These are phyloP conservation scores for Termitomyces sp. DNA, from an alignment of 768 basidiomycete genomes.

Conservation along the genomic window DNA sequence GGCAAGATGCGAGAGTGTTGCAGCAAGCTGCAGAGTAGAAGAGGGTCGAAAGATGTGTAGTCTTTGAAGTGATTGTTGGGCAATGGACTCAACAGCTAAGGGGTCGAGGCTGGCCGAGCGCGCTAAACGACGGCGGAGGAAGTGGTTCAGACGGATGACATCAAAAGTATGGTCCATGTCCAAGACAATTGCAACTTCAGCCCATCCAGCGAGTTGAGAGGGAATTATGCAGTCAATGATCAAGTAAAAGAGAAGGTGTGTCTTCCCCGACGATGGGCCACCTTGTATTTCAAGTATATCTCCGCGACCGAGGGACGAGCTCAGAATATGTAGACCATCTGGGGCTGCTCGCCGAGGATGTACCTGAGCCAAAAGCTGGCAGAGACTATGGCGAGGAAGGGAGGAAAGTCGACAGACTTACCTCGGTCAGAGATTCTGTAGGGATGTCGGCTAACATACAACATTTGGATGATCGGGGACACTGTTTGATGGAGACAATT, in stretches of 20 bases:
- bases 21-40: constrained; percentile 64
- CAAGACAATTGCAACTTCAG: constrained; percentile 58
- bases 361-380: constrained; percentile 7
- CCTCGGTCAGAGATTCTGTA: constrained; percentile 33
- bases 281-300: constrained; percentile 78
- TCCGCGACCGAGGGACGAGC: constrained; percentile 29
- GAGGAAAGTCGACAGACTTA: background rate
- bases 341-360: background rate
- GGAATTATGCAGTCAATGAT: constrained; percentile 57
- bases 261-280: constrained; percentile 68
- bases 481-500: constrained; percentile 5
- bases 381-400: background rate
- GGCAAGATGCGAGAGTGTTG: constrained; percentile 54
- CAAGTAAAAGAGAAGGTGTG: constrained; percentile 67
- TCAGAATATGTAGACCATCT: background rate
- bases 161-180: constrained; percentile 70
- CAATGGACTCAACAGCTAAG: constrained; percentile 22
- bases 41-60: constrained; percentile 67
- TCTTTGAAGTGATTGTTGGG: constrained; percentile 37
- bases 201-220: constrained; percentile 43
- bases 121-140: constrained; percentile 43
- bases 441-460: constrained; percentile 27
- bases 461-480: background rate
- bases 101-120: constrained; percentile 11
- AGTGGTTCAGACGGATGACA: constrained; percentile 41